phyloP scores from a whole-genome alignment of 2,329 filamentous ascomycete genomes.

The Colletotrichum lini region DNA sequence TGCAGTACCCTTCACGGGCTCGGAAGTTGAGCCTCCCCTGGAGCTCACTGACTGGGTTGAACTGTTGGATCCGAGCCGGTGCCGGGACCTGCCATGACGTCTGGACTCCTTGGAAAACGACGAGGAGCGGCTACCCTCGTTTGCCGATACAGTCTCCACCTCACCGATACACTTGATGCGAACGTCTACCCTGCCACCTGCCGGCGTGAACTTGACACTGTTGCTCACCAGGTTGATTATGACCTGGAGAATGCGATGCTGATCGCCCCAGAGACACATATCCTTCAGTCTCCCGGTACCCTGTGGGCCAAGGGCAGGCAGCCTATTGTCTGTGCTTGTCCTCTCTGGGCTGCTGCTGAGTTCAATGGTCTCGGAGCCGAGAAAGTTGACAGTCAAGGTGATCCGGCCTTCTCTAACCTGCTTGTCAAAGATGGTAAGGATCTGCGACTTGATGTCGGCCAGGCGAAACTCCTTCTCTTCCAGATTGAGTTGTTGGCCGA shows the following conservation, averaged over 20 bases:
- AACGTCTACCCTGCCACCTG: slow-evolving; percentile 81
- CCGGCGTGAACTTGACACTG: slow-evolving; percentile 89
- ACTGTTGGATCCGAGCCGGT: slow-evolving; percentile 62
- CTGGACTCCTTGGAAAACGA: slow-evolving; percentile 66
- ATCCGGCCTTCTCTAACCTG: slow-evolving; percentile 87
- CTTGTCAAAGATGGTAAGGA: slow-evolving; percentile 90
- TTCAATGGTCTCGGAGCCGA: slow-evolving; percentile 62
- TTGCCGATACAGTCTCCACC: slow-evolving; percentile 55
- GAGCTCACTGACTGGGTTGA: slow-evolving; percentile 68
- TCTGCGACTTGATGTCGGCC: slow-evolving; percentile 86
- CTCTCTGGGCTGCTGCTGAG: slow-evolving; percentile 46
- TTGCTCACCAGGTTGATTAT: slow-evolving; percentile 95
- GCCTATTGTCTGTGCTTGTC: slow-evolving; percentile 49
- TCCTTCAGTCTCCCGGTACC: slow-evolving; percentile 82
- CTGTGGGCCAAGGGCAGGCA: slow-evolving; percentile 74
- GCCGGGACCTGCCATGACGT: slow-evolving; percentile 58
- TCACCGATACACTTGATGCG: slow-evolving; percentile 82
- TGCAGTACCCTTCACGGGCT: slow-evolving; percentile 62
- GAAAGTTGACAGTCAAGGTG: slow-evolving; percentile 79
- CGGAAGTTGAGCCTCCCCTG: slow-evolving; percentile 50
- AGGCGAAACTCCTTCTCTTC: slow-evolving; percentile 90
- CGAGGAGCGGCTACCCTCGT: slow-evolving; percentile 64
- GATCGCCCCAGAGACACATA: slow-evolving; percentile 93
- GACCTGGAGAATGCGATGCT: slow-evolving; percentile 92
- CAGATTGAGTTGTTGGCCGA: slow-evolving; percentile 84